Percentiles rank a stretch among this genome's conserved stretches.
phyloP scores from a whole-genome alignment of 306 rosid genomes.

The Albizia julibrissin region DNA sequence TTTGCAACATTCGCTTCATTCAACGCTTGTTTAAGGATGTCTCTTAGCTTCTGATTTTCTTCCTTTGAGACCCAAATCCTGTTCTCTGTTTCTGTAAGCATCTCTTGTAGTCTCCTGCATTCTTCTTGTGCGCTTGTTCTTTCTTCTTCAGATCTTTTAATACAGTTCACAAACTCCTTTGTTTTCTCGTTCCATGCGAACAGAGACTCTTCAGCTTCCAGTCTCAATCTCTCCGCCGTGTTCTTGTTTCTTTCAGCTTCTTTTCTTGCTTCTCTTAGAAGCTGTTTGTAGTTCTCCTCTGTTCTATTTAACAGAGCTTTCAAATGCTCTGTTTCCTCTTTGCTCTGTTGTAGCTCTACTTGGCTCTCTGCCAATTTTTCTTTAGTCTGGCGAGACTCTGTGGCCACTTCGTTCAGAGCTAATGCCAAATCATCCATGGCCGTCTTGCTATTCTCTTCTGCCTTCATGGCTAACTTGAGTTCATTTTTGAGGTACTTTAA shows the following conservation, averaged over 20 bases:
- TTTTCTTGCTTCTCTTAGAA: constrained; percentile 51
- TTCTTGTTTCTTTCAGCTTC: constrained; percentile 68
- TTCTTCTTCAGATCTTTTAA: constrained; percentile 72
- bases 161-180: constrained; percentile 70
- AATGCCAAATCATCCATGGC: constrained; percentile 91
- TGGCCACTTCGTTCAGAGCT: constrained; percentile 83
- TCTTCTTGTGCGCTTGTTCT: constrained; percentile 52
- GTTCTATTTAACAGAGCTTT: constrained; percentile 35
- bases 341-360: constrained; percentile 62
- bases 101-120: constrained; percentile 36
- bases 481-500: constrained; percentile 47
- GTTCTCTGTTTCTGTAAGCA: constrained; percentile 43
- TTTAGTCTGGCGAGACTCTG: constrained; percentile 68
- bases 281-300: constrained; percentile 50
- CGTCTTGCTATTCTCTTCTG: constrained; percentile 76
- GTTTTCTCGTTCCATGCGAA: constrained; percentile 79
- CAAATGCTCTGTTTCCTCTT: constrained; percentile 59
- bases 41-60: constrained; percentile 74
- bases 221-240: constrained; percentile 66
- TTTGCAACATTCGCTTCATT: constrained; percentile 82
- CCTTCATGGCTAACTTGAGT: constrained; percentile 53
- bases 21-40: constrained; percentile 86
- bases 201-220: constrained; percentile 82
- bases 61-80: constrained; percentile 54
- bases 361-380: constrained; percentile 44